Conservation (phyloP, 2,329 filamentous ascomycete genomes). For the Neocatenulostroma microsporum region DNA sequence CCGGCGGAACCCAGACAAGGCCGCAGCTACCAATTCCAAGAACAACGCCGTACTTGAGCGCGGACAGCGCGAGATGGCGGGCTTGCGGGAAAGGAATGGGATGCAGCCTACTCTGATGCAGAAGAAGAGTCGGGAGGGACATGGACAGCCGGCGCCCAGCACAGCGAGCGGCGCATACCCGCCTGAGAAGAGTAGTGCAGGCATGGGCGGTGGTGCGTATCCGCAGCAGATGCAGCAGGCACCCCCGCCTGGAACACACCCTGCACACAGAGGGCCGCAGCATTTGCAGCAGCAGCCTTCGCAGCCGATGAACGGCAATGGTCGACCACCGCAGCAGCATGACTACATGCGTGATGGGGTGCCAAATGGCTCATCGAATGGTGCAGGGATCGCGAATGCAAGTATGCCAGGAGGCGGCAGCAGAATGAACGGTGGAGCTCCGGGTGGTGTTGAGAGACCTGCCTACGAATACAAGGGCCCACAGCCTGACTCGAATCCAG, state of each 20-base stretch:
- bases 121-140: too few species aligned
- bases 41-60: constrained; percentile 21
- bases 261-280: neutral
- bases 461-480: too few species aligned
- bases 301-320: neutral
- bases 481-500: neutral
- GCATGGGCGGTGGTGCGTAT: too few species aligned
- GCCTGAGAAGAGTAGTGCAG: too few species aligned
- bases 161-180: neutral
- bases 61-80: constrained; percentile 21
- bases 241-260: neutral
- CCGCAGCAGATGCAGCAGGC: too few species aligned
- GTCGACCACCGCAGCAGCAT: neutral
- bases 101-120: neutral
- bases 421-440: neutral
- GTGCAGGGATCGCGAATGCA: too few species aligned
- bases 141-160: neutral
- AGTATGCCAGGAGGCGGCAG: neutral
- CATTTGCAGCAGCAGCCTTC: constrained; percentile 1
- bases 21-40: constrained; percentile 20
- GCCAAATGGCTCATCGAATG: neutral
- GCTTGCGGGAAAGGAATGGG: constrained; percentile 2
- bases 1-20: constrained; percentile 22
- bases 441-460: too few species aligned
- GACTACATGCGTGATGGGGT: neutral